These are phyloP conservation scores for Aquilaria malaccensis DNA, from an alignment of 345 rosid genomes.

Conservation along the genomic window DNA sequence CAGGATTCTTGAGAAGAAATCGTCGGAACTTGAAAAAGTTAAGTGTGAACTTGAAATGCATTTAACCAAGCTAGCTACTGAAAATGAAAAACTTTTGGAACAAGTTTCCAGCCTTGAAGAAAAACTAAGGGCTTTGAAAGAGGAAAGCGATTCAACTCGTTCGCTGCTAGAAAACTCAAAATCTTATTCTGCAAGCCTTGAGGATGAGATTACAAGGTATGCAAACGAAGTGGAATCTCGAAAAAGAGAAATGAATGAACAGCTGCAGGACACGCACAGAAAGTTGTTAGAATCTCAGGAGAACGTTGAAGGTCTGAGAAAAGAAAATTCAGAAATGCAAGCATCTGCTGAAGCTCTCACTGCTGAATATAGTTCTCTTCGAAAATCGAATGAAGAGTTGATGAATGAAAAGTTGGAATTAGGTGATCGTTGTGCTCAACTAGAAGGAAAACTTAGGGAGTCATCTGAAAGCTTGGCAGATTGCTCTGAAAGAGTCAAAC, in stretches of 20 bases:
- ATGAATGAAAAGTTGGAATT: slow-evolving; percentile 27
- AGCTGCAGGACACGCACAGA: slow-evolving; percentile 20
- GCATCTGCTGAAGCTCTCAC: slow-evolving; percentile 18
- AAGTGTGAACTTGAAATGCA: slow-evolving; percentile 24
- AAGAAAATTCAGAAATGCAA: slow-evolving; percentile 22
- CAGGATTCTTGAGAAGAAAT: slow-evolving; percentile 29
- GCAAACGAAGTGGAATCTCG: slow-evolving; percentile 21
- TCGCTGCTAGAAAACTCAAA: slow-evolving; percentile 24
- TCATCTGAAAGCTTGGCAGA: slow-evolving; percentile 18
- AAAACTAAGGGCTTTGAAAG: slow-evolving; percentile 23
- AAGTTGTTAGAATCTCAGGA: slow-evolving; percentile 24
- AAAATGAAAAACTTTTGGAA: slow-evolving; percentile 26
- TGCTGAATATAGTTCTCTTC: slow-evolving; percentile 26
- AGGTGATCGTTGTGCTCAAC: slow-evolving; percentile 18
- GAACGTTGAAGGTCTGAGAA: slow-evolving; percentile 22
- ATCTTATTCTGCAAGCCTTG: slow-evolving; percentile 16
- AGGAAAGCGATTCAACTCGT: slow-evolving; percentile 24
- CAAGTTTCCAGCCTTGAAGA: slow-evolving; percentile 26
- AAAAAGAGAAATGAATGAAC: slow-evolving; percentile 11
- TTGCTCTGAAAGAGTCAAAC: slow-evolving; percentile 23
- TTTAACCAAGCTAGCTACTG: slow-evolving; percentile 21
- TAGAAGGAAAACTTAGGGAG: slow-evolving; percentile 28
- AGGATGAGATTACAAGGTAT: slow-evolving; percentile 27
- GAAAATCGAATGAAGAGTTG: slow-evolving; percentile 27
- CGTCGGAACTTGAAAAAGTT: slow-evolving; percentile 26